Evolutionary conservation across 306 rosid species (phyloP).

Genomic region (Fragaria ananassa): DNA sequence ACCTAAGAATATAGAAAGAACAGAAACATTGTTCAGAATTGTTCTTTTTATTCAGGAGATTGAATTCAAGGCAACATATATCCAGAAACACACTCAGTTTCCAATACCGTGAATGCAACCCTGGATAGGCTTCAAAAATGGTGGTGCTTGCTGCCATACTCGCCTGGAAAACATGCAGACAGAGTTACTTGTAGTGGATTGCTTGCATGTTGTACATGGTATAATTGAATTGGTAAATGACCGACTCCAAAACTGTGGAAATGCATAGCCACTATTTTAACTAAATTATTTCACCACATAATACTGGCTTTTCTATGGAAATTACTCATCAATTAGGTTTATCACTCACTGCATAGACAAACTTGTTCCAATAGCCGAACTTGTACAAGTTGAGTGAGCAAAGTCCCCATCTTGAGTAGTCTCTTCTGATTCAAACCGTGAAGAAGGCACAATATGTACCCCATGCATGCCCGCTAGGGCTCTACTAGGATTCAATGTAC

Average conservation of each 20-base stretch:
- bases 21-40: background rate
- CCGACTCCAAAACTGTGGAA: background rate
- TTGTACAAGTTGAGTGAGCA: conserved; percentile 35
- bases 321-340: conserved; percentile 8
- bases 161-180: conserved; percentile 49
- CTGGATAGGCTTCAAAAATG: conserved; percentile 75
- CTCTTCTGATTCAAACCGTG: conserved; percentile 54
- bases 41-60: conserved; percentile 10
- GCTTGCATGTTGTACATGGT: background rate
- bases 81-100: conserved; percentile 6
- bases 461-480: conserved; percentile 81
- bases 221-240: background rate
- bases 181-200: conserved; percentile 20
- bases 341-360: conserved; percentile 78
- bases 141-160: conserved; percentile 74
- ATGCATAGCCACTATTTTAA: background rate
- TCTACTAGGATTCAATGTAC: conserved; percentile 34
- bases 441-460: conserved; percentile 55
- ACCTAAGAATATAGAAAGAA: conserved; percentile 41
- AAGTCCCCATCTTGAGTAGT: conserved; percentile 41
- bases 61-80: conserved; percentile 14
- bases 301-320: background rate
- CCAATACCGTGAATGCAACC: conserved; percentile 62
- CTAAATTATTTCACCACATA: background rate
- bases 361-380: conserved; percentile 43